Evolutionary conservation across 73 alveolate species (phyloP).

Genomic region (Paramecium pentaurelia): DNA sequence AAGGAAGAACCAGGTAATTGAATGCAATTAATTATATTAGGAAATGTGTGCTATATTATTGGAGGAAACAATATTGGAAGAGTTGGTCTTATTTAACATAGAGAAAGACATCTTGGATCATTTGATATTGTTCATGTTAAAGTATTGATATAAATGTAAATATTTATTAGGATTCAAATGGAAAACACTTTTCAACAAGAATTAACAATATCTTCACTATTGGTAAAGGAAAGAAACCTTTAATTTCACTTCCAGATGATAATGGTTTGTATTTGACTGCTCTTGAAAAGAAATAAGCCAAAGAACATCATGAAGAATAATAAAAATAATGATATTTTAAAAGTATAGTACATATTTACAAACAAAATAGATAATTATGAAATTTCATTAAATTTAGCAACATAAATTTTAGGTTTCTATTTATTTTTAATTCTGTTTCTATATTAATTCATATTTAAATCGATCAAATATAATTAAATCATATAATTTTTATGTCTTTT

Average conservation of each 20-base stretch:
- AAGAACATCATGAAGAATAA: background rate
- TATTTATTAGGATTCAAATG: conserved; percentile 80
- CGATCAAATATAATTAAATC: background rate
- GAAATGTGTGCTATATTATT: conserved; percentile 73
- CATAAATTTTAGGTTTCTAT: background rate
- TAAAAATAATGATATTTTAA: background rate
- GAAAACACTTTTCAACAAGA: conserved; percentile 94
- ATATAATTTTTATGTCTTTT: background rate
- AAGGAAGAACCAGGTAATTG: conserved; percentile 79
- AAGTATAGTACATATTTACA: background rate
- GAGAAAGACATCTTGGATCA: conserved; percentile 95
- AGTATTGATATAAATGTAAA: background rate
- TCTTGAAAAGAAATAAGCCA: conserved; percentile 54
- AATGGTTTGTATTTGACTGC: conserved; percentile 70
- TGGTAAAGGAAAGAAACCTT: conserved; percentile 95
- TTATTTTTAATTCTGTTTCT: background rate
- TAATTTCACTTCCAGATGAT: conserved; percentile 83
- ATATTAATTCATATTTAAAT: background rate
- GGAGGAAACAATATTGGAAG: conserved; percentile 95
- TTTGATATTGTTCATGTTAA: conserved; percentile 91
- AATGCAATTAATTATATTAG: background rate
- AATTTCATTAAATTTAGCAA: background rate
- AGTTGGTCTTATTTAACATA: conserved; percentile 89
- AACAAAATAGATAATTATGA: background rate
- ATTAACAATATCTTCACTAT: conserved; percentile 89